Evolutionary conservation across 1,139 yeast genomes (phyloP).

Genomic region (Suhomyces kunorum): DNA sequence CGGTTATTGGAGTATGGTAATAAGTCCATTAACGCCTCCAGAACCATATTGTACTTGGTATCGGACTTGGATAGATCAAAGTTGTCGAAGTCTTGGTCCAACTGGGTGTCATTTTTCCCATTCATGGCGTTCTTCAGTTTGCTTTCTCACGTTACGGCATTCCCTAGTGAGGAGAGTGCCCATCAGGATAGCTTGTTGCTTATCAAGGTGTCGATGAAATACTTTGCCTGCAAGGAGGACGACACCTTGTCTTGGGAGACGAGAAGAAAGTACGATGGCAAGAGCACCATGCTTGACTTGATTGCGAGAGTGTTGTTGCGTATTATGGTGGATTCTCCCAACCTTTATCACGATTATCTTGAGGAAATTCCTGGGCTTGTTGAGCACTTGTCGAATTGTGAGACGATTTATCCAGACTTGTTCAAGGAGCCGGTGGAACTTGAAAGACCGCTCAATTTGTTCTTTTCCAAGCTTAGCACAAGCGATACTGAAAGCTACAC

Average conservation of each 20-base stretch:
- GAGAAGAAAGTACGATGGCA: conserved; percentile 10
- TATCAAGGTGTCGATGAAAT: conserved; percentile 21
- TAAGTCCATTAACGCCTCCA: conserved; percentile 15
- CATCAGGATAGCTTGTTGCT: conserved; percentile 18
- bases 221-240: conserved; percentile 9
- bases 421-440: conserved; percentile 15
- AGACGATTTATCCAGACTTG: conserved; percentile 24
- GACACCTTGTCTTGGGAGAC: conserved; percentile 11
- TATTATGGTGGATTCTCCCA: conserved; percentile 20
- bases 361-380: conserved; percentile 18
- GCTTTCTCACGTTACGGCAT: conserved; percentile 11
- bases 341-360: conserved; percentile 15
- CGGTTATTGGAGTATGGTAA: conserved; percentile 12
- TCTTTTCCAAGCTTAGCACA: conserved; percentile 2
- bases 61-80: conserved; percentile 12
- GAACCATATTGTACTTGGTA: conserved; percentile 14
- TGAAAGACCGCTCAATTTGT: conserved; percentile 8
- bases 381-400: conserved; percentile 21
- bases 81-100: conserved; percentile 26
- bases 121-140: conserved; percentile 17
- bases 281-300: conserved; percentile 14
- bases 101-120: conserved; percentile 37
- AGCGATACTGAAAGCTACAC: conserved; percentile 1
- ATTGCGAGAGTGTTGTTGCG: conserved; percentile 23
- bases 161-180: conserved; percentile 6